Evolutionary conservation across 257 asterid genomes (phyloP).

Genomic region (Penstemon eatonii): DNA sequence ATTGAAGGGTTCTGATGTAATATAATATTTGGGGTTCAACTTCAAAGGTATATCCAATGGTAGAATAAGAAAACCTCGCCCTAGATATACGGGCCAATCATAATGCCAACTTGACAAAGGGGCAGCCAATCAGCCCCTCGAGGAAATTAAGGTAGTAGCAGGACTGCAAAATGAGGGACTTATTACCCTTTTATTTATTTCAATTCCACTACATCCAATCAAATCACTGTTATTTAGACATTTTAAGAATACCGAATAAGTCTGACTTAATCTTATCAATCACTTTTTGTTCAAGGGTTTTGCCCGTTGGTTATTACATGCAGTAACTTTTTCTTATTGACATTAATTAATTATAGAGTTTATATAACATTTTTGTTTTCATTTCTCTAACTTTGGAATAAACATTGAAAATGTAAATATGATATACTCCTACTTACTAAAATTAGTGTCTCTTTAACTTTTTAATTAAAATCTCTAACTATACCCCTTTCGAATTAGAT

Average conservation of each 20-base stretch:
- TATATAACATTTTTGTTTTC: not conserved
- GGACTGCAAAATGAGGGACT: conserved; percentile 37
- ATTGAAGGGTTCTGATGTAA: conserved; percentile 35
- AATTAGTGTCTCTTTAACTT: too few species aligned
- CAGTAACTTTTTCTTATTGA: not conserved
- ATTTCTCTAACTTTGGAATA: too few species aligned
- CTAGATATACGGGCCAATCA: conserved; percentile 50
- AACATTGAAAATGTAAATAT: too few species aligned
- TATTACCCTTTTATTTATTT: conserved; percentile 26
- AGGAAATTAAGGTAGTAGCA: conserved; percentile 74
- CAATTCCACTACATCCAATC: conserved; percentile 37
- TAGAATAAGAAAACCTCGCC: conserved; percentile 22
- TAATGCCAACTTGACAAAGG: conserved; percentile 49
- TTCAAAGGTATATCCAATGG: conserved; percentile 36
- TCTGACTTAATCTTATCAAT: conserved; percentile 39
- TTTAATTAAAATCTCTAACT: too few species aligned
- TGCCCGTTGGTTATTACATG: conserved; percentile 39
- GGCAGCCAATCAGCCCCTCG: conserved; percentile 83
- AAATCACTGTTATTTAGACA: conserved; percentile 34
- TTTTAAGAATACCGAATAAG: conserved; percentile 49
- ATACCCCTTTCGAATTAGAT: too few species aligned
- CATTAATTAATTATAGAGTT: not conserved
- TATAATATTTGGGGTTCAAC: conserved; percentile 20
- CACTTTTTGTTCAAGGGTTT: conserved; percentile 38
- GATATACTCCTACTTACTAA: too few species aligned